Percentiles rank a stretch among this genome's conserved stretches.
Conservation (phyloP, 208 protist genomes). For the Leishmania major region DNA sequence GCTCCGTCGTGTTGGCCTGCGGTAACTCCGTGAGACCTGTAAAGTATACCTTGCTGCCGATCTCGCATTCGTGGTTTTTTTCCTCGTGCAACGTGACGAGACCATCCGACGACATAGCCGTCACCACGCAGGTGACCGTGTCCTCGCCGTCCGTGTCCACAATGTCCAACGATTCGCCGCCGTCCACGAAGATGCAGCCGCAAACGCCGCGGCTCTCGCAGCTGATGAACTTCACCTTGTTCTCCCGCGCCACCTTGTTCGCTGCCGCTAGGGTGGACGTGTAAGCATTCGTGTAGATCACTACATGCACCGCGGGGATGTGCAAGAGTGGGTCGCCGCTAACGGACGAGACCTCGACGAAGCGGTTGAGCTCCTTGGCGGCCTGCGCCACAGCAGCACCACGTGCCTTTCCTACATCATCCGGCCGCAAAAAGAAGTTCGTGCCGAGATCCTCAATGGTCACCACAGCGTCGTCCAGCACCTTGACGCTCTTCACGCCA, state of each 20-base stretch:
- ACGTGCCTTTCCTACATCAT: constrained; percentile 68
- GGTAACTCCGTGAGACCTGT: constrained; percentile 61
- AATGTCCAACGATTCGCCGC: constrained; percentile 60
- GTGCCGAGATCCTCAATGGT: constrained; percentile 68
- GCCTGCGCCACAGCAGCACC: constrained; percentile 50
- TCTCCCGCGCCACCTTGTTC: constrained; percentile 58
- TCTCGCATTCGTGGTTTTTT: constrained; percentile 86
- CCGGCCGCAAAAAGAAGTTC: constrained; percentile 77
- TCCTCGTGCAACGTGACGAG: constrained; percentile 89
- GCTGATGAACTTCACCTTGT: constrained; percentile 79
- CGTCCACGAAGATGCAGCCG: constrained; percentile 88
- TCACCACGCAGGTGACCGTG: constrained; percentile 80
- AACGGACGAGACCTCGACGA: constrained; percentile 68
- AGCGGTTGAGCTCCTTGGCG: constrained; percentile 90
- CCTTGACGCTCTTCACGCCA: constrained; percentile 69
- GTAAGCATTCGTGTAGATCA: constrained; percentile 77
- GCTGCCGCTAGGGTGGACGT: constrained; percentile 55
- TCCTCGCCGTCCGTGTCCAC: constrained; percentile 89
- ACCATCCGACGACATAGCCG: constrained; percentile 61
- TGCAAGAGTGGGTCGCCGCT: constrained; percentile 26
- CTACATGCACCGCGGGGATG: constrained; percentile 56
- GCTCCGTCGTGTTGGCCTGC: constrained; percentile 44
- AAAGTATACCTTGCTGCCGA: constrained; percentile 83
- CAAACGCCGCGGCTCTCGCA: constrained; percentile 83
- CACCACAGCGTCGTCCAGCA: constrained; percentile 59